phyloP scores from a whole-genome alignment of 805 yeast genomes.

The Metschnikowia santaceciliae region DNA sequence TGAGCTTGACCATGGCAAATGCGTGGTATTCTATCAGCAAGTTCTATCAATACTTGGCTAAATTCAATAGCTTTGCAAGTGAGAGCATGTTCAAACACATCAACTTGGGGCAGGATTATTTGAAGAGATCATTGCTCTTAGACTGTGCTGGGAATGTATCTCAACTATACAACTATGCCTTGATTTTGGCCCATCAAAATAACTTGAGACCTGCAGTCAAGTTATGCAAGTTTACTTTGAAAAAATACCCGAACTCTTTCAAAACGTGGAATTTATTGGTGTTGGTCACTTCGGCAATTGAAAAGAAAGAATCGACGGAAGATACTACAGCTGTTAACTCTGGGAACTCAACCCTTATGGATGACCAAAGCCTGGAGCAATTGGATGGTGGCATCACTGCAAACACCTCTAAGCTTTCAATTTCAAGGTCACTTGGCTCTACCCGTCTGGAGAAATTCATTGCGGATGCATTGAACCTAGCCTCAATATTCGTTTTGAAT shows the following conservation, averaged over 20 bases:
- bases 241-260: slow-evolving; percentile 50
- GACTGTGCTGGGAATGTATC: slow-evolving; percentile 31
- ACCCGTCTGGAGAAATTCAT: slow-evolving; percentile 48
- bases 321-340: slow-evolving; percentile 1
- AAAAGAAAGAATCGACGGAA: slow-evolving; percentile 35
- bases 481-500: slow-evolving; percentile 27
- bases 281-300: slow-evolving; percentile 58
- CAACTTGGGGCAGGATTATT: slow-evolving; percentile 12
- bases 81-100: slow-evolving; percentile 16
- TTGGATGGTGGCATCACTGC: neutral
- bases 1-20: slow-evolving; percentile 22
- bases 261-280: slow-evolving; percentile 66
- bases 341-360: neutral
- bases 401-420: neutral
- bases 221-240: slow-evolving; percentile 47
- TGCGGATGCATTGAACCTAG: slow-evolving; percentile 47
- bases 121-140: slow-evolving; percentile 34
- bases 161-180: slow-evolving; percentile 42
- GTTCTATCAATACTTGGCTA: slow-evolving; percentile 26
- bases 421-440: slow-evolving; percentile 25
- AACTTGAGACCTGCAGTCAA: slow-evolving; percentile 41
- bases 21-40: slow-evolving; percentile 39
- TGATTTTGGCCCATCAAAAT: slow-evolving; percentile 42
- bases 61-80: slow-evolving; percentile 23
- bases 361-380: neutral